These are phyloP conservation scores for Crithidia brevicula DNA, from an alignment of 208 protist species.

Conservation along the genomic window DNA sequence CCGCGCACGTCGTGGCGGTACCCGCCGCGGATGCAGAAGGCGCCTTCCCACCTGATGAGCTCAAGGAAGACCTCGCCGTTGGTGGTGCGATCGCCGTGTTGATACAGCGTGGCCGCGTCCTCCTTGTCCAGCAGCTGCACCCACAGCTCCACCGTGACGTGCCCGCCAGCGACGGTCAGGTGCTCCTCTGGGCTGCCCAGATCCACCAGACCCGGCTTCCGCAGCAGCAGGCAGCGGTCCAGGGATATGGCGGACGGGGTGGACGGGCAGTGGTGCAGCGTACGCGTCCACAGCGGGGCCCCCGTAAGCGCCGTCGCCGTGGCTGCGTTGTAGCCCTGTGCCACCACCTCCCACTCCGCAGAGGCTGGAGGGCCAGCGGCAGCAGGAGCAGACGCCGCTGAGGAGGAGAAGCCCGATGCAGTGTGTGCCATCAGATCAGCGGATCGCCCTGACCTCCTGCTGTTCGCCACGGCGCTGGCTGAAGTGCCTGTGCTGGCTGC, in stretches of 20 bases:
- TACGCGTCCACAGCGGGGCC: slow-evolving; percentile 35
- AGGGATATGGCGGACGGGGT: slow-evolving; percentile 31
- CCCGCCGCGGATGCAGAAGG: slow-evolving; percentile 81
- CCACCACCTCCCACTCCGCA: slow-evolving; percentile 38
- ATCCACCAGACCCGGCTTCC: slow-evolving; percentile 74
- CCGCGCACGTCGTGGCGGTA: slow-evolving; percentile 88
- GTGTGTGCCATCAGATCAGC: background rate
- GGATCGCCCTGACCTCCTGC: no score
- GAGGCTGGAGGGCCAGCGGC: background rate
- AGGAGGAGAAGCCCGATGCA: background rate
- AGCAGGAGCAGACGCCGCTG: background rate
- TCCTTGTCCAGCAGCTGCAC: slow-evolving; percentile 79
- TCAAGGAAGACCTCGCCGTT: slow-evolving; percentile 93
- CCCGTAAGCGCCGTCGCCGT: slow-evolving; percentile 29
- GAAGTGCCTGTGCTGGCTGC: slow-evolving; percentile 23
- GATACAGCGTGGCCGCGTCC: slow-evolving; percentile 82
- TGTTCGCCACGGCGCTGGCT: slow-evolving; percentile 16
- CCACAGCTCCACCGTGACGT: slow-evolving; percentile 90
- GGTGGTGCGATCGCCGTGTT: slow-evolving; percentile 87
- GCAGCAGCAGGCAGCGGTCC: slow-evolving; percentile 63
- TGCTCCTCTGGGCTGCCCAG: slow-evolving; percentile 69
- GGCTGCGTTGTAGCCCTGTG: slow-evolving; percentile 35
- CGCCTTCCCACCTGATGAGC: slow-evolving; percentile 73
- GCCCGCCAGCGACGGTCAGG: slow-evolving; percentile 70
- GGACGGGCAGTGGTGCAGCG: slow-evolving; percentile 33